Evolutionary conservation across 2,329 filamentous ascomycete species (phyloP), one percentile per base, ranked within the genome.

Genomic region (Incumbomyces lentus): DNA sequence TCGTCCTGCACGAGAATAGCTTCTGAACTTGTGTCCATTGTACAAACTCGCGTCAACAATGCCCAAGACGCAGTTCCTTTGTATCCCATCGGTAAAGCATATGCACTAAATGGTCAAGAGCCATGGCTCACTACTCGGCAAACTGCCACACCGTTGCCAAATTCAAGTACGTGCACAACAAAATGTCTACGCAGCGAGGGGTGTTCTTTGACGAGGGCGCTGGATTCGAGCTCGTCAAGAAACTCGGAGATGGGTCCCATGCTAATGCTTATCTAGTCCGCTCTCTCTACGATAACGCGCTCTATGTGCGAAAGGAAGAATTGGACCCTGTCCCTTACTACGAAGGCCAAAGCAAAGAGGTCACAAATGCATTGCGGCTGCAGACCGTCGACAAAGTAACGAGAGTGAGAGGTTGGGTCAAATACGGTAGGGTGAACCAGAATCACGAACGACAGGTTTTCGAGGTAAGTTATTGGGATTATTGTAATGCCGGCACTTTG

Each of bases 231-330:
- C 22, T 40, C 11, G 11, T 40, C 10, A 8, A 3, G 29, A 5
- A n/a, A 10, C 38, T 40, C 11, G 38, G 38, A n/a, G 3, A 29
- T 26, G 38, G 38, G 6, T 2, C 26, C 6, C 12, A 18, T 26
- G 38, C 17, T 26, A 29, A 26, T 26, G 22, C 38, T 13, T 40
- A 14, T 6, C 18, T 40, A 10, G 38, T 40, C 12, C 38, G 38
- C 7, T 40, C 38, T 40, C 7, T 26, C 17, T 10, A 40, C 2
- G 16, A 22, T 18, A 14, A 14, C 17, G 13, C 26, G 8, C 26
- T 40, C 12, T 40, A 40, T 30, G 38, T 40, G 7, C 38, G 38
- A 10, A 40, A 40, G 29, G 38, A 40, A 16, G 38, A 40, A 30
- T 8, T 40, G 5, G 6, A 11, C 11, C 7, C 38, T 10, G 17